A percentile compares a stretch with the other conserved stretches of the same genome.
Conservation (phyloP, 108 stramenopile genomes). For the Discostella stelligeroides region DNA sequence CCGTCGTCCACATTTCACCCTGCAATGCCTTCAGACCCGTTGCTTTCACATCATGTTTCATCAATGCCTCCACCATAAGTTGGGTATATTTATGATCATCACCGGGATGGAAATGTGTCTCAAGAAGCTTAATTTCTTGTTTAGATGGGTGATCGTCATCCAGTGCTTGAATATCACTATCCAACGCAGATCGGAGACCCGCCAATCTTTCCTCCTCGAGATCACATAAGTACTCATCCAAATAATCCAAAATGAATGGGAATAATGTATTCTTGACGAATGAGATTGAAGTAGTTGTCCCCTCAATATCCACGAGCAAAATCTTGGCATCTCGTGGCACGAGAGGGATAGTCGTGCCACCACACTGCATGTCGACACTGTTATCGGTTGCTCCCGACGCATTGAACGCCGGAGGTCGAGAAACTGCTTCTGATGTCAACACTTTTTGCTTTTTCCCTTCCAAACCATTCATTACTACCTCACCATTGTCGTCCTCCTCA, state of each 20-base stretch:
- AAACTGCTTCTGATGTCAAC: conserved; percentile 28
- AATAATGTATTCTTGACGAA: conserved; percentile 92
- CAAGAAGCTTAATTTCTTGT: too few relatives aligned
- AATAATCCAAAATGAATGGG: conserved; percentile 53
- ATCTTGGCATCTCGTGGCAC: conserved; percentile 77
- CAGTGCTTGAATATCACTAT: conserved; percentile 29
- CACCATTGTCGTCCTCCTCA: conserved; percentile 13
- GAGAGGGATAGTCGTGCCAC: conserved; percentile 55
- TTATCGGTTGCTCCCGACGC: conserved; percentile 53
- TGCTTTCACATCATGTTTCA: conserved; percentile 81
- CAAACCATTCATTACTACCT: too few relatives aligned
- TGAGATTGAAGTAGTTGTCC: conserved; percentile 91
- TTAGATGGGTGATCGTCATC: conserved; percentile 33
- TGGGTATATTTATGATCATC: background rate
- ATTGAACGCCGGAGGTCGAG: conserved; percentile 52
- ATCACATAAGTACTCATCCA: conserved; percentile 46
- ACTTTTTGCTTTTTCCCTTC: conserved; percentile 18
- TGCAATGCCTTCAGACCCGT: conserved; percentile 78
- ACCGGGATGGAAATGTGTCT: too few relatives aligned
- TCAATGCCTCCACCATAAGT: conserved; percentile 57
- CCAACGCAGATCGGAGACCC: conserved; percentile 23
- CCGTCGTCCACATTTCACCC: conserved; percentile 89
- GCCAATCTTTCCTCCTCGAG: conserved; percentile 10
- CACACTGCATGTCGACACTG: conserved; percentile 45
- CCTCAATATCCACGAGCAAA: conserved; percentile 94